Evolutionary conservation across 768 basidiomycete species (phyloP).

Genomic region (Leccinum longicurvipes): DNA sequence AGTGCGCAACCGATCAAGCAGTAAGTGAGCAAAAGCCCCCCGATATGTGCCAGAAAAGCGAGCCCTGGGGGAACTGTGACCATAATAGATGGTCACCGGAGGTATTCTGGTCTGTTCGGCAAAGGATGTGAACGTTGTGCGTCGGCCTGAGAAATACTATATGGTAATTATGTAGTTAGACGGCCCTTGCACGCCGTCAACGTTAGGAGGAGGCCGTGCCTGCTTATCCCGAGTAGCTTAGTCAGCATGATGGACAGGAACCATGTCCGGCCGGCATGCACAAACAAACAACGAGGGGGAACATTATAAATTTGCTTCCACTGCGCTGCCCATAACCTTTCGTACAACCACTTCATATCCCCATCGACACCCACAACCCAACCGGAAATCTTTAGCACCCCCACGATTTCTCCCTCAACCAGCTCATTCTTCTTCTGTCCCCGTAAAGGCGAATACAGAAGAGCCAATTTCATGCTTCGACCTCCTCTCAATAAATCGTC

Average conservation of each 20-base stretch:
- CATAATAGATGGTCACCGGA: slow-evolving; percentile 4
- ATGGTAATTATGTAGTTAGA: no score
- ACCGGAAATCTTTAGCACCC: background rate
- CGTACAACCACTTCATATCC: background rate
- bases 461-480: slow-evolving; percentile 79
- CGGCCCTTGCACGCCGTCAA: no score
- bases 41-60: slow-evolving; percentile 5
- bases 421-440: slow-evolving; percentile 30
- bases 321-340: background rate
- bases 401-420: slow-evolving; percentile 31
- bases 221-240: no score
- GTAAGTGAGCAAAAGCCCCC: background rate
- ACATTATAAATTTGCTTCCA: slow-evolving; percentile 25
- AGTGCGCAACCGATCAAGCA: background rate
- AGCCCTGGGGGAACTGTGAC: slow-evolving; percentile 10
- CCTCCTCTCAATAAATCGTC: slow-evolving; percentile 72
- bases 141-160: no score
- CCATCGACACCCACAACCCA: slow-evolving; percentile 9
- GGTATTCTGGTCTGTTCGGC: background rate
- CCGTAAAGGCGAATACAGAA: slow-evolving; percentile 31
- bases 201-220: no score
- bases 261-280: slow-evolving; percentile 10
- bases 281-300: slow-evolving; percentile 22
- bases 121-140: no score
- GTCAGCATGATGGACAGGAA: no score